A percentile compares a stretch with the other conserved stretches of the same genome.
Evolutionary conservation across 441 rosid species (phyloP).

Genomic region (Capsella rubella): DNA sequence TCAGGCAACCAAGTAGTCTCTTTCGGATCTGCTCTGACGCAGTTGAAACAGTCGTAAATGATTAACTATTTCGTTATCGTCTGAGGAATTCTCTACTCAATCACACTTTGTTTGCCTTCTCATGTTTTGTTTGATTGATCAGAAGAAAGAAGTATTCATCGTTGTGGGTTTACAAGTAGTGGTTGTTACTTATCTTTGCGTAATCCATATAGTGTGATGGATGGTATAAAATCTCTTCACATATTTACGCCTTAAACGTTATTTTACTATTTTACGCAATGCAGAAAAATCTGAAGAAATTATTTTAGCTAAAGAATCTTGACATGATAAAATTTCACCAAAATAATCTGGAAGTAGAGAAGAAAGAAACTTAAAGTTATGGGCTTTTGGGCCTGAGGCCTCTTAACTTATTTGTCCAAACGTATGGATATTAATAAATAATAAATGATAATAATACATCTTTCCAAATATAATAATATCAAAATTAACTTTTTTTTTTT

Average conservation of each 20-base stretch:
- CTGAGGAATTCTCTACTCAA: not conserved
- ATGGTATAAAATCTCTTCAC: not conserved
- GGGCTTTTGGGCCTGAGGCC: not conserved
- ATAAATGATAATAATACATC: constrained; percentile 1
- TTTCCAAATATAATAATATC: not conserved
- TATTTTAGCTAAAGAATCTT: no score
- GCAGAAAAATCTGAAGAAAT: no score
- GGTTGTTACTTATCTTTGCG: not conserved
- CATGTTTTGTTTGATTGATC: constrained; percentile 30
- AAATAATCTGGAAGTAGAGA: no score
- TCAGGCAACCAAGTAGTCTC: constrained; percentile 60
- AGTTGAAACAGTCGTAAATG: constrained; percentile 33
- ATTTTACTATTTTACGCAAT: no score
- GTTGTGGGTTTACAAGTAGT: not conserved
- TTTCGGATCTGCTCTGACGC: not conserved
- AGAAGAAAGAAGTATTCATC: not conserved
- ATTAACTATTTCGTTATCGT: not conserved
- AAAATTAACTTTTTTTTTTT: not conserved
- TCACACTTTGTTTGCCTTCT: constrained; percentile 18
- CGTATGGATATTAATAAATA: not conserved
- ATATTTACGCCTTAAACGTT: no score
- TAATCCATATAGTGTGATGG: no score
- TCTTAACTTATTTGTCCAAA: not conserved
- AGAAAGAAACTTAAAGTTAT: no score
- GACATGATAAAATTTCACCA: no score